Percentiles rank a stretch among this genome's conserved stretches.
Conservation (phyloP, 257 asterid genomes). For the Solanum ossicruentum region DNA sequence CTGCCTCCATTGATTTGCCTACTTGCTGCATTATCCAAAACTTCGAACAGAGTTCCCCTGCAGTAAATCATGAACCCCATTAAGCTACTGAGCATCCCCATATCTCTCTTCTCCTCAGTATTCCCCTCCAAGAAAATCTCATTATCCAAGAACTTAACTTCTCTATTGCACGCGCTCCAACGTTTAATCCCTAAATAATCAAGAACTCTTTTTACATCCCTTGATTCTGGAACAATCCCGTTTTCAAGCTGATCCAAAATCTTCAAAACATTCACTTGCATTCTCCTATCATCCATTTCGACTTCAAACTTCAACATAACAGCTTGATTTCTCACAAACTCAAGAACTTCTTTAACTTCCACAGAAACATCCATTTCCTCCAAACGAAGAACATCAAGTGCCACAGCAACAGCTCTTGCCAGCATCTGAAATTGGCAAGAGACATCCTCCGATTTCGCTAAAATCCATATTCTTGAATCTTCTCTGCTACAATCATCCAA, state of each 20-base stretch:
- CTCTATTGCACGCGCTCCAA: slow-evolving; percentile 51
- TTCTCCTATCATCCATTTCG: slow-evolving; percentile 28
- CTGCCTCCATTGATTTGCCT: background rate
- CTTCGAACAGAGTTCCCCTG: slow-evolving; percentile 40
- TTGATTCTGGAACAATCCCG: slow-evolving; percentile 33
- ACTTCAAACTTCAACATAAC: slow-evolving; percentile 21
- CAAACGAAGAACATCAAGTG: slow-evolving; percentile 49
- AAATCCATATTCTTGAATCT: slow-evolving; percentile 49
- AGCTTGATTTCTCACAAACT: slow-evolving; percentile 38
- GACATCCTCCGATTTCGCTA: slow-evolving; percentile 31
- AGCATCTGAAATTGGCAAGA: slow-evolving; percentile 41
- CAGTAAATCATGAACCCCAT: slow-evolving; percentile 48
- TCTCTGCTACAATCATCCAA: slow-evolving; percentile 56
- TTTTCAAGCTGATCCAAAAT: slow-evolving; percentile 20
- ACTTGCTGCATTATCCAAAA: background rate
- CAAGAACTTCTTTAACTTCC: slow-evolving; percentile 50
- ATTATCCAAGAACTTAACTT: slow-evolving; percentile 40
- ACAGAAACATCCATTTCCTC: slow-evolving; percentile 11
- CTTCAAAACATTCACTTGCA: slow-evolving; percentile 11
- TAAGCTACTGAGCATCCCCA: slow-evolving; percentile 27
- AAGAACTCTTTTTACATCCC: slow-evolving; percentile 36
- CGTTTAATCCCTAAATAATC: slow-evolving; percentile 36
- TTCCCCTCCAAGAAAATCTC: slow-evolving; percentile 28
- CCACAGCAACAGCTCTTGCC: slow-evolving; percentile 32
- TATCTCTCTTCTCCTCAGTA: slow-evolving; percentile 24